phyloP scores from a whole-genome alignment of 2,329 filamentous ascomycete species.

The Alternaria metachromatica region DNA sequence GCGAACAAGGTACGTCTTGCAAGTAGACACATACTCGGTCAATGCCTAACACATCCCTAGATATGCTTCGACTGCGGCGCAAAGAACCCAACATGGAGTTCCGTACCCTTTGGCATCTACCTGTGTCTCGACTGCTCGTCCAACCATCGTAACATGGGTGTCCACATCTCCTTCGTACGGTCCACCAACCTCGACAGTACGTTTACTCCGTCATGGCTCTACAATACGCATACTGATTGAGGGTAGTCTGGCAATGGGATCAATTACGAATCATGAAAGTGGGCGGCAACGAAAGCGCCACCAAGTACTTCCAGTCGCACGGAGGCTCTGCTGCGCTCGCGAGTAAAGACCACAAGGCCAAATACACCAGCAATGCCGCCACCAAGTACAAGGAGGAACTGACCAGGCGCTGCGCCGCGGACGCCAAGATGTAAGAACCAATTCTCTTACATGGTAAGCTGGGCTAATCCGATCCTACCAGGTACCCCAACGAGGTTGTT shows the following conservation, averaged over 20 bases:
- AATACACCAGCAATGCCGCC: constrained; percentile 93
- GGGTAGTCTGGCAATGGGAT: constrained; percentile 89
- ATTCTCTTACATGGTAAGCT: not conserved
- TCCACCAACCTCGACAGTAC: constrained; percentile 98
- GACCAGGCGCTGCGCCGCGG: constrained; percentile 80
- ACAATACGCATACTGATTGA: constrained; percentile 33
- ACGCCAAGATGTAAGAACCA: constrained; percentile 77
- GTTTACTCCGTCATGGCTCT: constrained; percentile 41
- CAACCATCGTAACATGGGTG: constrained; percentile 95
- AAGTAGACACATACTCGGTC: constrained; percentile 23
- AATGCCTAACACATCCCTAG: constrained; percentile 56
- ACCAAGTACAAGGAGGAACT: constrained; percentile 98
- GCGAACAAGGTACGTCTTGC: constrained; percentile 82
- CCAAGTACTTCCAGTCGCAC: constrained; percentile 97
- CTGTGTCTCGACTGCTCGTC: constrained; percentile 97
- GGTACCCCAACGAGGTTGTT: constrained; percentile 83
- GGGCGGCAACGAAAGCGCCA: constrained; percentile 95
- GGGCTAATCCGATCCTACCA: constrained; percentile 50
- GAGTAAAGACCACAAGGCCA: constrained; percentile 95
- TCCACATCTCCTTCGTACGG: constrained; percentile 98
- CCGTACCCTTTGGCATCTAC: constrained; percentile 96
- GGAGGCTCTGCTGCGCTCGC: constrained; percentile 91
- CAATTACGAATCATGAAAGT: constrained; percentile 98
- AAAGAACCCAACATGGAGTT: constrained; percentile 99
- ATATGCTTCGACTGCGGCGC: constrained; percentile 98